Evolutionary conservation across 495 filamentous ascomycete species (phyloP), one percentile per base, ranked within the genome.

Genomic region (Lophium mytilinum): DNA sequence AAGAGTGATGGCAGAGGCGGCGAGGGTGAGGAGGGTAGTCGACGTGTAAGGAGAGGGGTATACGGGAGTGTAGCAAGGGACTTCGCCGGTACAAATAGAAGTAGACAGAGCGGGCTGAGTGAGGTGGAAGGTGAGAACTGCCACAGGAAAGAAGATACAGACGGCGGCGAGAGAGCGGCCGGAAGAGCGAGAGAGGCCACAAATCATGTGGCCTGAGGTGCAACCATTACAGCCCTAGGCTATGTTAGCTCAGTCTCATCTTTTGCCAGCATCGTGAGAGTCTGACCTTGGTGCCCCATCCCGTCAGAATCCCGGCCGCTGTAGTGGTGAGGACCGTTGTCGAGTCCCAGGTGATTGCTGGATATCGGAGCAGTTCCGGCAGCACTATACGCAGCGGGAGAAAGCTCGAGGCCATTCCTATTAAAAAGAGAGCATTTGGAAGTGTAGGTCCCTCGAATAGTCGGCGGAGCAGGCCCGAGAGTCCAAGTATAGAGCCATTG

Each of bases 131-230:
- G 79, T 80, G 30, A 79, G 37, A 4, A 81, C 49, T 15, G 78
- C 80, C 0, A 73, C 66, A 1, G 72, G 71, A 67, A 81, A 83
- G 71, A 84, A 83, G n/a, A 73, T 68, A 7, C 68, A 71, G 0
- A 79, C 79, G 37, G 80, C 76, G 46, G 78, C 73, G 9, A 80
- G 47, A 9, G 79, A 81, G 41, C 80, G 76, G 17, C 69, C 60
- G 3, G 75, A 79, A 14, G 79, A 68, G 34, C 77, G 77, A 0
- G 80, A 75, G 5, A 83, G 54, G 0, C 81, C 81, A 56, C 79
- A 81, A 36, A 84, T 75, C 73, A 84, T 81, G 63, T 84, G 81
- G 34, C 81, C 81, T 1, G 79, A 81, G 11, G 80, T 82, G 57
- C 80, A 83, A 24, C 80, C 80, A 43, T 73, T 73, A 18, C 74